Conservation (phyloP, 352 stramenopile species). For the Phytophthora rubi region DNA sequence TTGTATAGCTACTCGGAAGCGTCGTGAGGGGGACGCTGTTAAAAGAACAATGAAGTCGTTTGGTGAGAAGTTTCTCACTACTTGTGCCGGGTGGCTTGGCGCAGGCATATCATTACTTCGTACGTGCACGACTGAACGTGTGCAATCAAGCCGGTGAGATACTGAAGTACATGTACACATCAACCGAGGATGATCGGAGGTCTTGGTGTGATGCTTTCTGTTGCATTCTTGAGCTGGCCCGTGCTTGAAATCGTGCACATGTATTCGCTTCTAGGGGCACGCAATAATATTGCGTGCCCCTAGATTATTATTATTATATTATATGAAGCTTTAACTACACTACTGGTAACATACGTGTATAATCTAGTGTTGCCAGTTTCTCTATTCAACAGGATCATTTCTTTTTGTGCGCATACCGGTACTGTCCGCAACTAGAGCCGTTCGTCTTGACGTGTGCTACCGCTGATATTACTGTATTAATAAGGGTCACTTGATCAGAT, state of each 20-base stretch:
- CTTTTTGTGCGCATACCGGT: too few species aligned
- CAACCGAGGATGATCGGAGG: neutral
- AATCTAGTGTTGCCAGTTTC: too few species aligned
- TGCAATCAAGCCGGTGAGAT: neutral
- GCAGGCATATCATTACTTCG: neutral
- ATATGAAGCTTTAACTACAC: neutral
- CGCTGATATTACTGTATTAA: too few species aligned
- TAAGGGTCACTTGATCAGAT: neutral
- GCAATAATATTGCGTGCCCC: too few species aligned
- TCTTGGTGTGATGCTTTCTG: neutral
- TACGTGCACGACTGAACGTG: neutral
- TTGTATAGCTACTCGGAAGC: neutral
- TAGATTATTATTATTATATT: too few species aligned
- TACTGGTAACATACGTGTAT: too few species aligned
- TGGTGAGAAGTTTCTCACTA: neutral
- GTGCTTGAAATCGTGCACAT: neutral
- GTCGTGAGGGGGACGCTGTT: neutral
- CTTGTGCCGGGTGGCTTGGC: neutral
- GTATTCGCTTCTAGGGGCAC: neutral
- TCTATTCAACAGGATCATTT: too few species aligned
- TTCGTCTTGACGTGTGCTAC: neutral
- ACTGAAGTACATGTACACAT: neutral
- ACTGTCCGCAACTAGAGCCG: too few species aligned
- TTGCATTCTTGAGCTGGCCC: neutral
- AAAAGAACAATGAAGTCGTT: slow-evolving; percentile 11